Evolutionary conservation across 2,329 filamentous ascomycete genomes (phyloP), one percentile per base, ranked within the genome.

Genomic region (Clonostachys rhizophaga): DNA sequence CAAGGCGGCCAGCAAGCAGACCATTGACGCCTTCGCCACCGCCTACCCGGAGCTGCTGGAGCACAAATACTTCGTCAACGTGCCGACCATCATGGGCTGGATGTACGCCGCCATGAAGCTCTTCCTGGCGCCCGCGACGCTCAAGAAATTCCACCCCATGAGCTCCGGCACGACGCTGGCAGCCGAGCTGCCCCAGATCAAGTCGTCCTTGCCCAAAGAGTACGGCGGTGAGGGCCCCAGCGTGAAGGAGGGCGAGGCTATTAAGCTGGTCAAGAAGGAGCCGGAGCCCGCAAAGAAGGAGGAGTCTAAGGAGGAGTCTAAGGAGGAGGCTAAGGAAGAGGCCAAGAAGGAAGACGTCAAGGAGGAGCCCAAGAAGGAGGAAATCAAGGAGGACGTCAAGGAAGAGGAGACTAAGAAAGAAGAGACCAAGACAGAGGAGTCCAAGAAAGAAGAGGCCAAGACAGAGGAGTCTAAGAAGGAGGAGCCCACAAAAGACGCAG

Each of bases 51-150:
- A 96, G 72, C 82, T 95, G 10, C 78, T 96, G 20, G 51, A 60
- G 8, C 74, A 92, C 71, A 96, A 96, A 75, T 96, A 91, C 77
- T 96, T 96, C 63, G 87, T 96, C 70, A 96, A 96, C 59, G 89
- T 96, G 6, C 92, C 92, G 0, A 69, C 84, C 47, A 76, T 96
- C 58, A 96, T 96, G 91, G 88, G 89, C 48, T 96, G 91, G 76
- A 79, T 91, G 62, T 91, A 87, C 64, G 72, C 75, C 17, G 77
- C 85, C 46, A 85, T 91, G 72, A 91, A 90, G 72, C 68, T 89
- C 16, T 86, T 91, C 63, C 72, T 91, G 40, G 82, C 84, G 33
- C 75, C 83, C 44, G 85, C 86, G 59, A 91, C 87, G 1, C 76
- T 87, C 54, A 85, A 85, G 70, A 91, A 91, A 63, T 89, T 91